Base-by-base conservation (phyloP, 2,329 filamentous ascomycete genomes). In the Fusarium stilboides region DNA sequence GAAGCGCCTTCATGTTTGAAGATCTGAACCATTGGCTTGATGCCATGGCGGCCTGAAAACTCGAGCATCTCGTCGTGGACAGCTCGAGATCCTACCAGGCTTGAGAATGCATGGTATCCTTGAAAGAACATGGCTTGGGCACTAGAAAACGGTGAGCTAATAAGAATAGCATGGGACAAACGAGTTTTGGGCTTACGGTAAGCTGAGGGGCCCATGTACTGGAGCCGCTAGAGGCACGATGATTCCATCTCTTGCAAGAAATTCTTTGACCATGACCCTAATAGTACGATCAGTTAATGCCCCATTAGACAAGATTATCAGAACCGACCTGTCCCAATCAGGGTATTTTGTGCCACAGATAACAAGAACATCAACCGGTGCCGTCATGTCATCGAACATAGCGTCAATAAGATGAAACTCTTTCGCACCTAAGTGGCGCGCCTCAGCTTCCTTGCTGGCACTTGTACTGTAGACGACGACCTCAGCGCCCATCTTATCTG, bases 311-410 rank as follows among this genome's bases (percentile, higher is more conserved):
- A 31, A 8, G 2, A 8, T 24, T 24, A 28, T 28, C 8, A 14
- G 0, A 0, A 26, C 56, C 22, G 10, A 22, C 83, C 67, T 80
- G 0, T 54, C 59, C 59, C 59, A 62, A 9, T 62, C 57, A 0
- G 59, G 59, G 7, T 62, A 62, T 3, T 36, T 62, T 3, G 59
- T 62, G 3, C 59, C 59, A 14, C 56, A 62, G 6, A 62, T 19
- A 0, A 62, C 57, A n/a, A 62, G 57, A 36, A 62, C 34, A 9
- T 62, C 57, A 13, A 62, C 42, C 1, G 58, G 58, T 6, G 45
- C 56, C 9, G 42, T 62, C 17, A 24, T 28, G 15, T 59, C 36
- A 1, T 61, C 45, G 3, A 54, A 42, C 57, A 62, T 62, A 2
- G 13, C 61, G 2, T 14, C 17, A 0, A 62, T 42, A 5, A 62